phyloP scores from a whole-genome alignment of 805 yeast species.

The Kazachstania taianensis region DNA sequence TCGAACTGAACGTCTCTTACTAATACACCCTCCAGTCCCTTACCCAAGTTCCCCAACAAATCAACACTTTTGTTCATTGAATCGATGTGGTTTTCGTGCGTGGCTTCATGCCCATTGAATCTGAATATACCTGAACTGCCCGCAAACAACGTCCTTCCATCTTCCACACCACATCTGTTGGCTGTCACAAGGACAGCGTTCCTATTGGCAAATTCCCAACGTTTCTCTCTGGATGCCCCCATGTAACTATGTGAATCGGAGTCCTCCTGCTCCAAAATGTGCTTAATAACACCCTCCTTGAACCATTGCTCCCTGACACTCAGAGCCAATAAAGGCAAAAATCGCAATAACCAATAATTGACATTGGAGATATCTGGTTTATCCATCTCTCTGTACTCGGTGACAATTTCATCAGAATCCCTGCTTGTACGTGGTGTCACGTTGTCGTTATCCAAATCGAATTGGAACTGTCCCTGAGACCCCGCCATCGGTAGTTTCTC shows the following conservation, averaged over 20 bases:
- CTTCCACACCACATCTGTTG: slow-evolving; percentile 76
- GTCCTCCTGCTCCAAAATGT: slow-evolving; percentile 6
- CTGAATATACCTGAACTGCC: slow-evolving; percentile 56
- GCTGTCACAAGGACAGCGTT: slow-evolving; percentile 41
- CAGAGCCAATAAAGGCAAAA: slow-evolving; percentile 49
- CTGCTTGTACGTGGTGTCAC: slow-evolving; percentile 5
- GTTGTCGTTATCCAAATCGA: slow-evolving; percentile 14
- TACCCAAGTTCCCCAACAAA: slow-evolving; percentile 46
- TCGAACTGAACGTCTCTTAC: slow-evolving; percentile 45
- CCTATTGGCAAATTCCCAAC: slow-evolving; percentile 22
- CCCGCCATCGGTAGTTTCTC: slow-evolving; percentile 18
- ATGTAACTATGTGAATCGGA: slow-evolving; percentile 11
- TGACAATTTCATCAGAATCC: slow-evolving; percentile 4
- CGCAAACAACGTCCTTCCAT: slow-evolving; percentile 40
- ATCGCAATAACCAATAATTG: slow-evolving; percentile 66
- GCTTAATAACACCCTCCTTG: slow-evolving; percentile 1
- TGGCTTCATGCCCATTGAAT: slow-evolving; percentile 35
- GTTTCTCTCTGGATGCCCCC: slow-evolving; percentile 14
- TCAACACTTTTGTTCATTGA: slow-evolving; percentile 41
- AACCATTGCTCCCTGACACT: slow-evolving; percentile 16
- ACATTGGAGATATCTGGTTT: slow-evolving; percentile 41
- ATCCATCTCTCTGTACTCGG: slow-evolving; percentile 21
- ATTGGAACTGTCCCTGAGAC: slow-evolving; percentile 19
- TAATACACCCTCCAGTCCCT: slow-evolving; percentile 56
- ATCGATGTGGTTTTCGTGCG: slow-evolving; percentile 32